Base-by-base conservation (phyloP, 2,329 filamentous ascomycete species). In the Magnaporthiopsis incrustans region DNA sequence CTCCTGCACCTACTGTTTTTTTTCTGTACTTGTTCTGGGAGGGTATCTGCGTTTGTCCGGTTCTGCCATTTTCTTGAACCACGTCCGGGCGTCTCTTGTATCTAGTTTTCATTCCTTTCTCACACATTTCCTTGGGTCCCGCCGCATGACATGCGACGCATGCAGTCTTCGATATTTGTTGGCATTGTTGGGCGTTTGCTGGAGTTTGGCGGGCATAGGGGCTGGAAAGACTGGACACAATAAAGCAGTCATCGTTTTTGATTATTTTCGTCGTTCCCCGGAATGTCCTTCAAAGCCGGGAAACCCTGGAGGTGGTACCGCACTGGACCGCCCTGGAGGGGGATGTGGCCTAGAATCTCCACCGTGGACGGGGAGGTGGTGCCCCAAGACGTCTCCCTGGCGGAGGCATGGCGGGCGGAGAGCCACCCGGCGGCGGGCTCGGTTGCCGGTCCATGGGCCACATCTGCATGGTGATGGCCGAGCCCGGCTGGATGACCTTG, bases 401-500 rank as follows among this genome's bases (percentile, higher is more conserved):
- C n/a, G n/a, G 60, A 1, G 60, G 59, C 5, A 57, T 63, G 61
- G 30, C 53, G 32, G 27, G 27, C 53, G 57, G n/a, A 26, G 56
- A 60, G n/a, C 33, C 33, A 18, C 58, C 61, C 2, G 63, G 62
- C 3, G 63, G 61, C n/a, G 65, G 66, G n/a, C 62, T 35, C 44
- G 66, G 66, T 64, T 69, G 66, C 59, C 67, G 62, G 12, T 84
- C 81, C 75, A 82, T 79, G 2, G 83, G 83, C 83, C 83, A 85
- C 82, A 85, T 85, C 56, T 82, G 78, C 81, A 83, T 83, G 12
- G 77, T 82, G 64, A 83, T 78, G 58, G 82, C 78, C 87, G 87
- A 90, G 73, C 93, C 90, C 2, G 91, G 91, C 74, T 94, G 83
- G 62, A 95, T 80, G 59, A 91, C 88, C 69, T 87, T 90, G 68